Conservation (phyloP, 1,284 basidiomycete genomes). For the Malassezia japonica region DNA sequence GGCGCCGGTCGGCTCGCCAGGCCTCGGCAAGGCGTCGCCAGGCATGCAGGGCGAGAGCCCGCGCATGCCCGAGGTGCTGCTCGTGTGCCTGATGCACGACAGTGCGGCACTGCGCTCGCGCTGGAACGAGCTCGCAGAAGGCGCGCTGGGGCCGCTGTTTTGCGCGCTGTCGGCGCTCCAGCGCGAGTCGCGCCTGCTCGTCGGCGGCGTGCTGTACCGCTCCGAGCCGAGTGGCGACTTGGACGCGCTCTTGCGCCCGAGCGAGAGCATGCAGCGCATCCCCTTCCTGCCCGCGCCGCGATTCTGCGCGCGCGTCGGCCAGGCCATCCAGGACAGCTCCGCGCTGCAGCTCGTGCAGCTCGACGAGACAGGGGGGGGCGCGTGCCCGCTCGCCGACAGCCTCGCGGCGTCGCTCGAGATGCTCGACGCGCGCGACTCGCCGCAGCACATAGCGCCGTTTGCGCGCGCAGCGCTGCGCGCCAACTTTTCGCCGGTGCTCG, state of each 20-base stretch:
- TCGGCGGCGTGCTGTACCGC: constrained; percentile 13
- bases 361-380: background rate
- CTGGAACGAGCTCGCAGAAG: background rate
- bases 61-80: constrained; percentile 7
- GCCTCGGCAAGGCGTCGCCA: background rate
- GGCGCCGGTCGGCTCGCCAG: background rate
- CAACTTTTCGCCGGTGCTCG: constrained; percentile 1
- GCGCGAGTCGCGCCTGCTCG: background rate
- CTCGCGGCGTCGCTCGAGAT: constrained; percentile 11
- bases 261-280: background rate
- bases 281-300: constrained; percentile 4
- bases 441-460: constrained; percentile 1
- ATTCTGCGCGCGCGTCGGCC: background rate
- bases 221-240: background rate
- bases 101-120: background rate
- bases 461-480: constrained; percentile 3
- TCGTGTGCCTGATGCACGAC: constrained; percentile 14
- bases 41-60: background rate
- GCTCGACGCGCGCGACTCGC: constrained; percentile 3
- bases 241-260: background rate
- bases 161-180: constrained; percentile 2
- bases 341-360: background rate
- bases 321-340: background rate
- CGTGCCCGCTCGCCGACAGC: constrained; percentile 2
- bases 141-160: constrained; percentile 3